Percentiles rank a stretch among this genome's conserved stretches.
Conservation (phyloP, 2,329 filamentous ascomycete species). For the Diaporthe capsici region DNA sequence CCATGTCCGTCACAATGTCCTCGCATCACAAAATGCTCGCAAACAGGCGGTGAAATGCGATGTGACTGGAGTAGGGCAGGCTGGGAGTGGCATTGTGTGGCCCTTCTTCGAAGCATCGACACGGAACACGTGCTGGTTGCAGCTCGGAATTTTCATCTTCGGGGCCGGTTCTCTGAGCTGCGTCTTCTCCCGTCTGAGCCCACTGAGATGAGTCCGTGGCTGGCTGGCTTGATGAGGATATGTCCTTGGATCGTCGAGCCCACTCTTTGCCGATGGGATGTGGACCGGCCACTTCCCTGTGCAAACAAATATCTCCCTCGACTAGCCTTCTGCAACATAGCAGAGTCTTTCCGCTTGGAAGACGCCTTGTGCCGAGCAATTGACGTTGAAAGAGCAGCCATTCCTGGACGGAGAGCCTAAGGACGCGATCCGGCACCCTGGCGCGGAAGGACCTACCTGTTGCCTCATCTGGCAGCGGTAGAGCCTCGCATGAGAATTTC, state of each 20-base stretch:
- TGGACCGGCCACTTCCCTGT: conserved; percentile 1
- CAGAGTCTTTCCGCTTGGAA: not conserved
- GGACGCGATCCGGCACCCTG: not conserved
- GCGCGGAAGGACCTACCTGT: not conserved
- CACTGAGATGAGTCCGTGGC: not conserved
- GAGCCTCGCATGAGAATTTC: not conserved
- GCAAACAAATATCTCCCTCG: not conserved
- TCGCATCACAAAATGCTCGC: not conserved
- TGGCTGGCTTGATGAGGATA: conserved; percentile 5
- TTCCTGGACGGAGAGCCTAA: not conserved
- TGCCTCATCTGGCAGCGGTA: not conserved
- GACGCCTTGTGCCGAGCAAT: not conserved
- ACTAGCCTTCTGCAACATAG: not conserved
- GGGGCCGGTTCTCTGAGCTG: not conserved
- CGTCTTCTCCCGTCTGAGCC: not conserved
- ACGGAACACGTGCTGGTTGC: not conserved
- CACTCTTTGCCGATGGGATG: not conserved
- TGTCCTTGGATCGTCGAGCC: conserved; percentile 4
- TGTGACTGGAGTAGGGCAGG: not conserved
- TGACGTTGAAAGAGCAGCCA: too few species aligned
- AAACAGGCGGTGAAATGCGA: not conserved
- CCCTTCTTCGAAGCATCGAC: not conserved
- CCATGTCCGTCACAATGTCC: not conserved
- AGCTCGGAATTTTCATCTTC: not conserved
- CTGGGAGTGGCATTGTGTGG: not conserved